Evolutionary conservation across 306 rosid genomes (phyloP), one percentile per base, ranked within the genome.

Genomic region (Acacia melanoxylon): DNA sequence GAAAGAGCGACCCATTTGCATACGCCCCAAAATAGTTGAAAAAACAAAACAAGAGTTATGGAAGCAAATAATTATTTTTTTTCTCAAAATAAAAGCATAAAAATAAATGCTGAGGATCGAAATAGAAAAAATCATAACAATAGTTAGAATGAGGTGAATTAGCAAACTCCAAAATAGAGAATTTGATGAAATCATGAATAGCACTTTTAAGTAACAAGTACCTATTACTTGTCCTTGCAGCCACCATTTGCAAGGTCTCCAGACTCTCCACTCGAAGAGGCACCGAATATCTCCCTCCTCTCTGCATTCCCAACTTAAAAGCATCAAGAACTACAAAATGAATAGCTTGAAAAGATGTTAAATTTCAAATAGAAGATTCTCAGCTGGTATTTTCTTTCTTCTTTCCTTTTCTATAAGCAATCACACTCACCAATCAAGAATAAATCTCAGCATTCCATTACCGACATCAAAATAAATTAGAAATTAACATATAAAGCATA

Each of bases 211-310:
- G 68, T 73, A 51, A 58, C 48, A 74, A 15, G 71, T 86, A 93
- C 98, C 93, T 41, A 78, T 72, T 83, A 79, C 84, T 71, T 83
- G 88, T 24, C 88, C 91, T 86, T 89, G 91, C 14, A 86, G 86
- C 99, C 98, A 93, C 99, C 97, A 95, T 61, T 87, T 82, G 94
- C 99, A 95, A 85, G 97, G 94, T 44, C 91, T 91, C 99, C 99
- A 95, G 52, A 91, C 94, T 44, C 91, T 91, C 99, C 99, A 95
- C 59, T 92, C 94, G 62, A 86, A 84, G 67, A 82, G 79, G 87
- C 97, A 91, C 83, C 83, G 79, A 27, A 95, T 88, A 56, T 85
- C 94, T 70, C 54, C 72, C 73, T 82, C 81, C 52, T 81, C 85
- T 74, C 99, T 95, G 85, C 88, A 76, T 56, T 27, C 78, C 48